Base-by-base conservation (phyloP, 768 basidiomycete genomes). In the Lactarius psammicola region DNA sequence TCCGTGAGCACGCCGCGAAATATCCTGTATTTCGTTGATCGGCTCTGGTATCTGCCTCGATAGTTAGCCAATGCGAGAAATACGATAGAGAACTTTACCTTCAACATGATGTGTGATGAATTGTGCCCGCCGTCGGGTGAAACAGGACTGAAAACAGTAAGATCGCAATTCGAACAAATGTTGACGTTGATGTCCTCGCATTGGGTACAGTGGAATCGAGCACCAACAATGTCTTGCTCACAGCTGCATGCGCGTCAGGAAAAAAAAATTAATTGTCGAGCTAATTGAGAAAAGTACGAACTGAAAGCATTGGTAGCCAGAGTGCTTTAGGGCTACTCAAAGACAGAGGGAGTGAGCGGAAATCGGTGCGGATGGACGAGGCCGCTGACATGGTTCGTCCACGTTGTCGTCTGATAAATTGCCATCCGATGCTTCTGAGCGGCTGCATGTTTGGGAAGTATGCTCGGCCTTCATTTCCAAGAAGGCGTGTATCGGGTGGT, bases 21-120 rank as follows among this genome's bases (percentile, higher is more conserved):
- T 51, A 88, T 81, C 85, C 77, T 89, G 86, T 33, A 92, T 87
- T 71, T 94, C 87, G 64, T 88, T 86, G 28, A 95, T 79, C 7
- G 94, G 93, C 69, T 89, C 86, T 0, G 95, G 94, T 55, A 97
- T 94, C 94, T 95, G 17, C 58, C 44, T 20, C 44, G 26, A 18
- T 64, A 20, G 36, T 62, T 56, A 62, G 40, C 26, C n/a, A 5
- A 34, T 1, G 31, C 36, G 30, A 49, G 36, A 2, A 36, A n/a
- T 59, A 31, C 10, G 42, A 44, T 44, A 59, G 40, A 53, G 40
- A 18, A 38, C 23, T 73, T 55, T 66, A 92, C 94, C 86, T 97
- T 98, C 77, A 96, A 91, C 83, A 95, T 85, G 69, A 95, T 94
- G 72, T 98, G 95, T 1, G 90, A 89, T 18, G 90, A 91, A 60